Evolutionary conservation across 805 yeast species (phyloP), one percentile per base, ranked within the genome.

Genomic region (Candida lessepsii): DNA sequence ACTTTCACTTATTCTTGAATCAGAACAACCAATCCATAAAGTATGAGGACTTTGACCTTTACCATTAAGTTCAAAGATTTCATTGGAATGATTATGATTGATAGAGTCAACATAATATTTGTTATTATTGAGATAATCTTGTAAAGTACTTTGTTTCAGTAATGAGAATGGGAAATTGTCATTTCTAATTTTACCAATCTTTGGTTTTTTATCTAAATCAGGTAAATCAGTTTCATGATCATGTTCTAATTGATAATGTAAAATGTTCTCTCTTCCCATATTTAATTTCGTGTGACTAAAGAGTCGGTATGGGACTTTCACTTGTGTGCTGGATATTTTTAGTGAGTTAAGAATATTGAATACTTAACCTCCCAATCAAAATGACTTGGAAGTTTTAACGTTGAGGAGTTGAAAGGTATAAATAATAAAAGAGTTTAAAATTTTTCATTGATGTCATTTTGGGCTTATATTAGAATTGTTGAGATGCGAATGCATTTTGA

Each of bases 1-100:
- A 30, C 75, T 71, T 57, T 90, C 97, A 48, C 89, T 85, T 42
- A 86, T 83, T 52, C 98, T 79, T 2, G 96, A 86, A 60, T 90
- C 98, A 3, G 95, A 82, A 58, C 98, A 90, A 3, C 96, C 96
- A 45, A 90, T 83, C 90, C 96, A 89, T 35, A 91, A 65, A 3
- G 96, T 87, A 62, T 87, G 93, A 14, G 98, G 98, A n/a, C 78
- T 58, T 63, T 89, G 97, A 37, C 96, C 96, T 53, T 77, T 69
- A 2, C 81, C 90, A 52, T 87, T 86, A 45, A 65, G 51, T 28
- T 76, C 78, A 56, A 85, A 73, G 8, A 86, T 62, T 33, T 72
- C 50, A 25, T 50, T 70, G 0, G 88, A 83, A 52, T 79, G 75
- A 35, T 69, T 62, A 16, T 63, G 59, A 39, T 70, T 70, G 44